phyloP scores from a whole-genome alignment of 139 green algal species.

The Asterochloris erici region DNA sequence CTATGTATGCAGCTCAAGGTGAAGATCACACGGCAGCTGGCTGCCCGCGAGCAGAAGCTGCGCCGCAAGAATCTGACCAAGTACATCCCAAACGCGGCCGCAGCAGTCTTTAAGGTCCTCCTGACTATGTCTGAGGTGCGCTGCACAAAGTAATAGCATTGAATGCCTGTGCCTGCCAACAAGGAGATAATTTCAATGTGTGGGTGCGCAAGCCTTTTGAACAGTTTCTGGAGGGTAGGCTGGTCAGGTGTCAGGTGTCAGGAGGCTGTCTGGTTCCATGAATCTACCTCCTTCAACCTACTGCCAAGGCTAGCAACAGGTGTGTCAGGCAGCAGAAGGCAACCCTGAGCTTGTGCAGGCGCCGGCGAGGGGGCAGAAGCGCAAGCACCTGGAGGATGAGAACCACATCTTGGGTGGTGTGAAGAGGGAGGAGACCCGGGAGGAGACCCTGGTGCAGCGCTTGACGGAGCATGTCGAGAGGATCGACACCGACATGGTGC shows the following conservation, averaged over 20 bases:
- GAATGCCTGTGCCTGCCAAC: background rate
- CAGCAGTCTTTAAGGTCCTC: slow-evolving; percentile 51
- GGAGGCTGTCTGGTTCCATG: background rate
- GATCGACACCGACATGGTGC: slow-evolving; percentile 86
- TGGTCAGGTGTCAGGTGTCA: background rate
- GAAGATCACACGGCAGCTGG: slow-evolving; percentile 79
- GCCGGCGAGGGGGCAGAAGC: slow-evolving; percentile 40
- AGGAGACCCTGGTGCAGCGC: slow-evolving; percentile 51
- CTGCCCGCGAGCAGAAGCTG: slow-evolving; percentile 75
- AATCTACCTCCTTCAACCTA: no score
- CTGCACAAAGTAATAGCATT: background rate
- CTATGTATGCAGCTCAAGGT: slow-evolving; percentile 50
- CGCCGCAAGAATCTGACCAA: slow-evolving; percentile 87
- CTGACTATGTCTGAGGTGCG: slow-evolving; percentile 33
- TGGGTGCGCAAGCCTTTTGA: background rate
- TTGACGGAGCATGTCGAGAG: slow-evolving; percentile 88
- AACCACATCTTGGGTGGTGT: slow-evolving; percentile 45
- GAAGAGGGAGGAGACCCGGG: slow-evolving; percentile 48
- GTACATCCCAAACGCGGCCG: slow-evolving; percentile 88
- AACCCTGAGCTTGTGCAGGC: background rate
- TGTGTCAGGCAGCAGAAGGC: no score
- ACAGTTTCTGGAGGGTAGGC: background rate
- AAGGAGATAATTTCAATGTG: background rate
- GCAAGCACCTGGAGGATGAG: slow-evolving; percentile 39
- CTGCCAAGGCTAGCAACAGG: no score